Base-by-base conservation (phyloP, 306 rosid genomes). In the Begonia fuchsioides region DNA sequence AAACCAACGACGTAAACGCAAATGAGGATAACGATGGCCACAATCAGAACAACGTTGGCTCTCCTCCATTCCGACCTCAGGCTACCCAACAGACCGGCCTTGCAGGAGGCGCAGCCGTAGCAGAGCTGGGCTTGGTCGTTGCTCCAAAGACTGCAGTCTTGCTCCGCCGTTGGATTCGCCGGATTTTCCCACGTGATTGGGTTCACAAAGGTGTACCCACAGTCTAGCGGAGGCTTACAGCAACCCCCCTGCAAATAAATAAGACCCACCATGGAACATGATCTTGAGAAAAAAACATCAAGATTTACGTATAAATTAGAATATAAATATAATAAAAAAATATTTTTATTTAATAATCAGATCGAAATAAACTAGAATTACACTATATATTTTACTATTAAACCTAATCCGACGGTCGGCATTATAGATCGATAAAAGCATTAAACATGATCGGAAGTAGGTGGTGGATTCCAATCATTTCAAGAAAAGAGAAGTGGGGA, bases 211-310 rank as follows among this genome's bases (percentile, higher is more conserved):
- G 13, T 75, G 81, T 66, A 84, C 3, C 90, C 97, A 51, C 95
- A 90, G 0, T 53, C 66, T 8, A 81, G 65, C 3, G 97, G 92
- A 39, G 97, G 95, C 59, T 84, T 84, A 63, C 97, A 90, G 39
- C 97, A 90, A 3, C 97, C 97, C 45, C 95, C 76, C 97, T 90
- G 86, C 40, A 48, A 43, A 20, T 32, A n/a, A n/a, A n/a, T n/a
- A n/a, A n/a, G n/a, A n/a, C n/a, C n/a, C n/a, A n/a, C n/a, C n/a
- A n/a, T n/a, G n/a, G n/a, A n/a, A n/a, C n/a, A n/a, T n/a, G n/a
- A n/a, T n/a, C n/a, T n/a, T n/a, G n/a, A 9, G 51, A 62, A 15
- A 50, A 19, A 19, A 19, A 19, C 3, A 19, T 19, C 2, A 1
- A 19, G 2, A 19, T 19, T 1, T 19, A 19, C 3, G 3, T 19